Evolutionary conservation across 2,329 filamentous ascomycete genomes (phyloP).

Genomic region (Pseudogymnoascus sp.): DNA sequence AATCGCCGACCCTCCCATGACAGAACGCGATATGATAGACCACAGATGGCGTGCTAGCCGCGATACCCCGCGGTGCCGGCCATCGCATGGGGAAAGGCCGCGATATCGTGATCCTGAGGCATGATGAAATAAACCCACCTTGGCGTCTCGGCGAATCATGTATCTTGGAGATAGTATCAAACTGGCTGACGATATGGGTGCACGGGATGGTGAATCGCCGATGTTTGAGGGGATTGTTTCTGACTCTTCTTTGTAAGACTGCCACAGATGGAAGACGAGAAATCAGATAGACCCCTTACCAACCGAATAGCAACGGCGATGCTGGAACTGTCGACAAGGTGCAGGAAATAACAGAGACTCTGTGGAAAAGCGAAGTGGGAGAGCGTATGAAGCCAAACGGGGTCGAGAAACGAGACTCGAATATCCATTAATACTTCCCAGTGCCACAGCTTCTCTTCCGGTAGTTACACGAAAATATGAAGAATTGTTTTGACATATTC

Average conservation of each 20-base stretch:
- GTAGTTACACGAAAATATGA: neutral
- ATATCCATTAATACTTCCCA: neutral
- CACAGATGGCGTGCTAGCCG: neutral
- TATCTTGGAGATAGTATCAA: neutral
- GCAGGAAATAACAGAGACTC: neutral
- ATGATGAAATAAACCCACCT: neutral
- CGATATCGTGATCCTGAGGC: neutral
- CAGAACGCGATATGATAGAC: neutral
- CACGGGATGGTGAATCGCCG: conserved; percentile 5
- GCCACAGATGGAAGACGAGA: neutral
- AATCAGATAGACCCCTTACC: neutral
- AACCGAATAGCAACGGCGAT: neutral
- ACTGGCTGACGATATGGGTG: neutral
- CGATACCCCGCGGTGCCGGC: neutral
- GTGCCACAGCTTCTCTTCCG: neutral
- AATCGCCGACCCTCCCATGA: neutral
- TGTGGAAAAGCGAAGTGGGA: neutral
- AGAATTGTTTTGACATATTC: neutral
- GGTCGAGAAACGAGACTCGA: neutral
- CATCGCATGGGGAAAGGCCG: neutral
- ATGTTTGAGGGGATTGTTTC: neutral
- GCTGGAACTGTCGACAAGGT: neutral
- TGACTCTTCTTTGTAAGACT: neutral
- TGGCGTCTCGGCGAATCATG: neutral
- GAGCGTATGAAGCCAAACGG: neutral